Base-by-base conservation (phyloP, 805 yeast species). In the Lipomyces spencermartinsiae region DNA sequence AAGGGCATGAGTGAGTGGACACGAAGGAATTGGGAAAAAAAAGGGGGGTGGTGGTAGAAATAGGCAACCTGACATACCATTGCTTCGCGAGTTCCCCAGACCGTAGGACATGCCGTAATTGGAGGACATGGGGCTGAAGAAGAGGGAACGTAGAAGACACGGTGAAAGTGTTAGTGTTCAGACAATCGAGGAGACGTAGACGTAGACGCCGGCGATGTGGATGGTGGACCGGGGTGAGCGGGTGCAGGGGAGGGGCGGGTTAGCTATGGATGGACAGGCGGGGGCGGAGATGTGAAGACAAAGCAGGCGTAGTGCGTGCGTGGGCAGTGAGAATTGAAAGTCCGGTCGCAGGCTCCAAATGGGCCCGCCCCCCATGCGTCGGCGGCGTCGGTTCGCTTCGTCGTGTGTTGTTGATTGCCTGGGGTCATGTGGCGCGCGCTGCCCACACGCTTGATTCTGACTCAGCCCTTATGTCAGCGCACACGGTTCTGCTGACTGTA, bases 1-100 rank as follows among this genome's bases (percentile, higher is more conserved):
- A 33, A 51, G 22, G 58, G 46, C 39, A 55, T 43, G 29, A 61
- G 56, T 62, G 58, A 46, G 34, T 54, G 59, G 35, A 29, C 10
- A 34, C 37, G 37, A 19, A 7, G 49, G 43, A 8, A 35, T 5
- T 10, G 49, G 12, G 46, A 59, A 35, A 37, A 8, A 29, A 31
- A 19, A 22, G 34, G 29, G 56, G 43, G 2, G 22, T 2, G 5
- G 49, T 12, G 46, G 58, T 29, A 33, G 7, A 29, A 31, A 6
- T 19, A 22, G 43, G 33, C n/a, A n/a, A 14, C 19, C 29, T 25
- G 46, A 62, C 68, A 49, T 39, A 66, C 69, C 63, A 19, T 64
- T 66, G 53, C 61, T 33, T 14, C 66, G 66, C 59, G 66, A 51
- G 56, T 31, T 57, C 29, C 46, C 59, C 53, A 62, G 61, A 10